Evolutionary conservation across 2,329 filamentous ascomycete species (phyloP).

Genomic region (Camillea tinctor): DNA sequence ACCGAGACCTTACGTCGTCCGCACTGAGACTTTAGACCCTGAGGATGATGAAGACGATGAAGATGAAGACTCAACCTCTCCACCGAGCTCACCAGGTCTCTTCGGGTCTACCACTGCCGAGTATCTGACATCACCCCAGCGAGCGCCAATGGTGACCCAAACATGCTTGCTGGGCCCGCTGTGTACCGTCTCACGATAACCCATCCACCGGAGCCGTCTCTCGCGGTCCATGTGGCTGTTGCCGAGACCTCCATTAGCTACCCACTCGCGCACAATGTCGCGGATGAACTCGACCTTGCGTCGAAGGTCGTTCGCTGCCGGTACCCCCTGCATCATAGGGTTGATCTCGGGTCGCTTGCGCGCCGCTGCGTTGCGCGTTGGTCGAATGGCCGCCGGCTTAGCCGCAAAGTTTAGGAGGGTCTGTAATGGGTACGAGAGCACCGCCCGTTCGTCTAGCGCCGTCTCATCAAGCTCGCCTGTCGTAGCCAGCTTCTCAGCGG

Average conservation of each 20-base stretch:
- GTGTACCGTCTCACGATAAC: conserved; percentile 54
- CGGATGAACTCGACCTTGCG: conserved; percentile 73
- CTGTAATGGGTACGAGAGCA: conserved; percentile 70
- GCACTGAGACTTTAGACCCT: too few species aligned
- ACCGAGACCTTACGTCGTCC: too few species aligned
- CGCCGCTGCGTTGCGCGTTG: conserved; percentile 41
- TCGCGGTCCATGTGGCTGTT: conserved; percentile 59
- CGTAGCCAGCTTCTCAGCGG: conserved; percentile 61
- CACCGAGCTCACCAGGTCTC: conserved; percentile 51
- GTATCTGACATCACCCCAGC: conserved; percentile 56
- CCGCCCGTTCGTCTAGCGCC: conserved; percentile 68
- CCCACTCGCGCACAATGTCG: conserved; percentile 69
- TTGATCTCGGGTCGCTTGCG: conserved; percentile 61
- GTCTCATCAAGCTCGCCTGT: conserved; percentile 68
- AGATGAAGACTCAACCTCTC: conserved; percentile 48
- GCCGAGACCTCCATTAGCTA: conserved; percentile 66
- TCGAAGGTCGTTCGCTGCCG: conserved; percentile 70
- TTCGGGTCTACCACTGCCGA: conserved; percentile 56
- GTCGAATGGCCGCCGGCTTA: conserved; percentile 45
- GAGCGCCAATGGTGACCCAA: conserved; percentile 67
- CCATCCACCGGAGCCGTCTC: conserved; percentile 56
- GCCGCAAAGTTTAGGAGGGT: conserved; percentile 68
- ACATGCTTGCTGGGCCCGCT: conserved; percentile 61
- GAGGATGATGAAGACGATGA: conserved; percentile 7
- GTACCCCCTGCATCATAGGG: conserved; percentile 60